Base-by-base conservation (phyloP, 2,329 filamentous ascomycete species). In the Penicillium concentricum region DNA sequence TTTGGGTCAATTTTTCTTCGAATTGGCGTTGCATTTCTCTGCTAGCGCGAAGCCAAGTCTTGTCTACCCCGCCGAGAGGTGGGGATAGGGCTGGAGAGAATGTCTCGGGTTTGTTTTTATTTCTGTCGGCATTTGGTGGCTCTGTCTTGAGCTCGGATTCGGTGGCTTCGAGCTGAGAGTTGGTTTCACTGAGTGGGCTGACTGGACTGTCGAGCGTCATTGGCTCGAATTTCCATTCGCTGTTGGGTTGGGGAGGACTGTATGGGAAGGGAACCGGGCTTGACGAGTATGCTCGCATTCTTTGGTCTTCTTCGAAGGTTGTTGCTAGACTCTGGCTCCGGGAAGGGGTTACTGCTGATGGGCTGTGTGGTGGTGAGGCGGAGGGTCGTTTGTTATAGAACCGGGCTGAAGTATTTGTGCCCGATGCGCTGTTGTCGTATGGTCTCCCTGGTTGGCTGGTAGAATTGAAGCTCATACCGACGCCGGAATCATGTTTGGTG, bases 331-430 rank as follows among this genome's bases (percentile, higher is more conserved):
- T 67, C 15, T 45, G 57, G 13, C 60, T 54, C 5, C 57, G 55
- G 2, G 45, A 41, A 7, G 53, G 45, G 2, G 42, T 39, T 12
- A 37, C 41, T 4, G 18, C 24, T 10, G 38, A 20, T 43, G 32
- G 8, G 4, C 58, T 42, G 20, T 51, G 49, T 5, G 49, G 57
- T 15, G 59, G 59, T 30, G 60, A 51, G 10, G 38, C 41, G 10
- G 60, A 59, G 15, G 46, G 16, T 34, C 20, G 39, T 13, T 45
- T 54, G 4, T 60, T 64, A 20, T 67, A 66, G 56, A 67, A 66
- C 12, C 64, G 54, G 6, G 51, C 12, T 3, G 58, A 52, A 4
- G 53, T 49, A 15, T 50, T 35, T 6, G 41, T 48, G 16, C 30
- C 37, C 6, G 58, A 54, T 9, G 51, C 30, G 42, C 44, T 54